phyloP scores from a whole-genome alignment of 1,284 basidiomycete genomes.

The Clitocybe nebularis region DNA sequence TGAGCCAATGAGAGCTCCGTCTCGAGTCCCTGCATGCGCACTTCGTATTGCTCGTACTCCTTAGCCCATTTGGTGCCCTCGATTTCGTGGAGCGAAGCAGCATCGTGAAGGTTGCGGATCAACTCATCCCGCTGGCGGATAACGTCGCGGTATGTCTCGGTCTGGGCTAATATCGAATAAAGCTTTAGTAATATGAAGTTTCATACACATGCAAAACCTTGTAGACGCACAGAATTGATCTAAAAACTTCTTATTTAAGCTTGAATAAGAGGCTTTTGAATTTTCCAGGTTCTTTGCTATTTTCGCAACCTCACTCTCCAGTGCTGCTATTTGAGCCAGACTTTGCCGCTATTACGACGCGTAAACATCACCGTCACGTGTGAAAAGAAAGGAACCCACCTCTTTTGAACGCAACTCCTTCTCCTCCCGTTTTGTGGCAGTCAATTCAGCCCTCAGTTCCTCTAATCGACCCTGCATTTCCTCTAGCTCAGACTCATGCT shows the following conservation, averaged over 20 bases:
- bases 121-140: slow-evolving; percentile 71
- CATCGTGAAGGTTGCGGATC: slow-evolving; percentile 61
- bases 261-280: slow-evolving; percentile 64
- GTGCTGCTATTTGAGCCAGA: slow-evolving; percentile 56
- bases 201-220: too few species aligned
- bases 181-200: too few species aligned
- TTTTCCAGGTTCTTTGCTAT: slow-evolving; percentile 69
- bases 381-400: slow-evolving; percentile 34
- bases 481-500: slow-evolving; percentile 75
- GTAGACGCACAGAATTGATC: slow-evolving; percentile 71
- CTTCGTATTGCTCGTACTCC: slow-evolving; percentile 69
- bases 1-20: slow-evolving; percentile 64
- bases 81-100: slow-evolving; percentile 52
- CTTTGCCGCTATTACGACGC: slow-evolving; percentile 47
- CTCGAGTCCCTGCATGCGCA: slow-evolving; percentile 61
- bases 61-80: slow-evolving; percentile 58
- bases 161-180: too few species aligned
- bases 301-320: slow-evolving; percentile 78
- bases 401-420: slow-evolving; percentile 86
- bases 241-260: slow-evolving; percentile 79
- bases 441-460: slow-evolving; percentile 70
- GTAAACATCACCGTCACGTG: slow-evolving; percentile 5
- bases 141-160: slow-evolving; percentile 73
- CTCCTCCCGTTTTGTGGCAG: slow-evolving; percentile 76
- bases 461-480: slow-evolving; percentile 73